A percentile compares a stretch with the other conserved stretches of the same genome.
Evolutionary conservation across 805 yeast species (phyloP).

Genomic region (Kluyveromyces lactis): DNA sequence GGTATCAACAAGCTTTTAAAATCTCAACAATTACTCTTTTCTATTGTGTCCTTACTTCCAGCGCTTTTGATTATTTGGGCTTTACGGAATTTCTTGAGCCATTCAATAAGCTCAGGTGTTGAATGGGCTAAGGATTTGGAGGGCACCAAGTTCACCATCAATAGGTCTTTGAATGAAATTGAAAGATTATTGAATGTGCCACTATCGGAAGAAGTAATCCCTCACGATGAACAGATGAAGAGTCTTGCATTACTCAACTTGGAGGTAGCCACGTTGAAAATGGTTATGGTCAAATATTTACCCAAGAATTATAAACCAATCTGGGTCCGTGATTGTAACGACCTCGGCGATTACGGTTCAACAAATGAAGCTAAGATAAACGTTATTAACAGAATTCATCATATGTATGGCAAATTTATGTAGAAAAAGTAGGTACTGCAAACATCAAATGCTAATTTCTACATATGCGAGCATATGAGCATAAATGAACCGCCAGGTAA

Average conservation of each 20-base stretch:
- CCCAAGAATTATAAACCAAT: constrained; percentile 43
- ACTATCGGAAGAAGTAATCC: constrained; percentile 5
- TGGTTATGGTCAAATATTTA: constrained; percentile 39
- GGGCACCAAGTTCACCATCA: constrained; percentile 7
- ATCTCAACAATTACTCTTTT: constrained; percentile 92
- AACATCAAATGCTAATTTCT: too few species aligned
- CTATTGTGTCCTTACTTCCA: constrained; percentile 84
- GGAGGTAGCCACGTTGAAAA: constrained; percentile 52
- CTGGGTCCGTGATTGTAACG: constrained; percentile 59
- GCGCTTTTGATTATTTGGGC: constrained; percentile 52
- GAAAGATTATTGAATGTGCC: constrained; percentile 42
- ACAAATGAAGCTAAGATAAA: constrained; percentile 34
- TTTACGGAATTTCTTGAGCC: constrained; percentile 16
- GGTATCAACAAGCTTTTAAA: constrained; percentile 87
- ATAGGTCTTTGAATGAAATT: constrained; percentile 44
- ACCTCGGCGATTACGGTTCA: constrained; percentile 38
- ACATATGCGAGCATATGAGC: background rate
- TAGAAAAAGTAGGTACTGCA: background rate
- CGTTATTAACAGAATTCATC: constrained; percentile 52
- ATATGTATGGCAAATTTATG: constrained; percentile 40
- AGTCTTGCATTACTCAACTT: constrained; percentile 55
- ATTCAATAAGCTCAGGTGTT: constrained; percentile 17
- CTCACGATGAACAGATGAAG: constrained; percentile 21
- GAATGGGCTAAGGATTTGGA: constrained; percentile 17
- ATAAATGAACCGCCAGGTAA: background rate